Base-by-base conservation (phyloP, 2,329 filamentous ascomycete genomes). In the Parastagonospora nodorum region DNA sequence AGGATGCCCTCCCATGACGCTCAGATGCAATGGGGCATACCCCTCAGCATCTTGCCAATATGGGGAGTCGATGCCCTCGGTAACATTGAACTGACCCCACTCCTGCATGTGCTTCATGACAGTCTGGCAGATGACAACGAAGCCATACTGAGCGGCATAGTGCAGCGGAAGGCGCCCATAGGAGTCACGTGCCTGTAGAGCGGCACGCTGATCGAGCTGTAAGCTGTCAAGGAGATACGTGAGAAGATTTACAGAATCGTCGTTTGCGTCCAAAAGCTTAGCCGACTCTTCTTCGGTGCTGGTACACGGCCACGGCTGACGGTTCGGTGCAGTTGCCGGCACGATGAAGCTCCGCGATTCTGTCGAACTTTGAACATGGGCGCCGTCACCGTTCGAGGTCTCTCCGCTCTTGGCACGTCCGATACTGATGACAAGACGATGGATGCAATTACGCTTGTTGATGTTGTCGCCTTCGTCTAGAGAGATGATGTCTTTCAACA, bases 1-100 rank as follows among this genome's bases (percentile, higher is more conserved):
- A 2, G 90, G 86, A 71, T 99, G 94, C 0, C 93, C 93, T 36
- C 90, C 92, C 41, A 96, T 89, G 24, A 97, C 93, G 64, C 89
- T 91, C 38, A 99, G 83, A 76, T 99, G 93, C 36, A 99, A 79
- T 1, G 94, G 94, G 8, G 92, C 90, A 72, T 88, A 91, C 14
- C 94, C 93, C 66, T 97, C 94, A 15, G 86, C 84, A 69, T 99
- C 94, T 74, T 97, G 93, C 93, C 93, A 97, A 54, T 87, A 82
- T 1, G 85, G 81, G 0, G 90, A 89, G 70, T 97, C 93, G 42
- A 99, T 95, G 8, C 92, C 92, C 55, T 91, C 82, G 31, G 86
- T 84, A 27, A 92, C 86, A 65, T 96, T 83, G 66, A 96, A 96
- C 63, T 95, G 87, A 12, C 84, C 84, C 93, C 93, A 97, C 19